Evolutionary conservation across 352 stramenopile species (phyloP), one percentile per base, ranked within the genome.

Genomic region (Pythium rhizo-oryzae): DNA sequence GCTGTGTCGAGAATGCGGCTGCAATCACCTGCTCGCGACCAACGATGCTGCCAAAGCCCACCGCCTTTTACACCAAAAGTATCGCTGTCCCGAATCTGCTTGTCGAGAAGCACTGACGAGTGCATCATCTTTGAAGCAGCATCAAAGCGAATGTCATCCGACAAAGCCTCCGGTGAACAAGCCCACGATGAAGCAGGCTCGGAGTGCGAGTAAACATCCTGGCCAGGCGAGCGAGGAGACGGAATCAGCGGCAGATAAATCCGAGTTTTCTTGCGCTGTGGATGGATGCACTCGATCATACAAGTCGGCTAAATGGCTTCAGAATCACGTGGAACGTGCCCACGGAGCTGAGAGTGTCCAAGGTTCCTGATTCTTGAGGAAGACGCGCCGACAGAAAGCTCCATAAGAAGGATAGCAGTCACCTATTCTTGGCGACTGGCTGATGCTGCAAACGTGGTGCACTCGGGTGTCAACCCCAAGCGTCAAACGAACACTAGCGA

Each of bases 251-350:
- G n/a, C 44, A 24, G 35, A 13, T 8, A 54, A 49, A 49, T 18
- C 7, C 1, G 24, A 16, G 19, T 65, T 64, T 35, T 24, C 51
- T 19, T 74, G 67, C 25, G 41, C 39, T 2, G 25, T 53, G 1
- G 28, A 43, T 13, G 67, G 60, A 18, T 74, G 67, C 8, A 25
- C 4, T 1, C 55, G 61, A 21, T 62, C 67, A 0, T 74, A 69
- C 50, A 66, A 66, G 56, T 74, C 67, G 9, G n/a, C 43, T 2
- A 74, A 69, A 24, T 69, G 67, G 61, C 51, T 74, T 12, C 25
- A 65, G 35, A 74, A 43, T 19, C 67, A 74, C 18, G 8, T 59
- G 11, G 18, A 33, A 21, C 54, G 43, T 7, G 55, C 59, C 18
- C 67, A 74, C 30, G 5, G 23, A 13, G 23, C 12, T 25, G 16